Base-by-base conservation (phyloP, 1,284 basidiomycete genomes). In the Wallemia hederae region DNA sequence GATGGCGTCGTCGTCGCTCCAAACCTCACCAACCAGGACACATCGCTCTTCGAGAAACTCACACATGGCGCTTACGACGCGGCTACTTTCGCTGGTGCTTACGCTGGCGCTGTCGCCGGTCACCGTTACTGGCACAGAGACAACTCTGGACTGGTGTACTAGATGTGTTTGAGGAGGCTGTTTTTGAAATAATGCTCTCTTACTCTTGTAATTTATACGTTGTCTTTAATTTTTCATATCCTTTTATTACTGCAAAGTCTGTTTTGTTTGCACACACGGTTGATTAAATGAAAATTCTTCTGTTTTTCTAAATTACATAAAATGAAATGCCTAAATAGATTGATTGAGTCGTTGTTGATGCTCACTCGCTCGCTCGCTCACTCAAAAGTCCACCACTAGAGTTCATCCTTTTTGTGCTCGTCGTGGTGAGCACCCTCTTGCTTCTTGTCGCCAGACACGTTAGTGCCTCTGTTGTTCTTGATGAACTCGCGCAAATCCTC, bases 401-500 rank as follows among this genome's bases (percentile, higher is more conserved):
- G 39, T n/a, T 49, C 39, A n/a, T 49, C 24, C 27, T 33, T 61
- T 49, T 70, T 71, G 58, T 70, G 67, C 67, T 72, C 71, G 62
- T 72, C 70, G 60, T 66, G 66, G 60, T 66, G 66, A 49, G 60
- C 59, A 24, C 63, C 64, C 58, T 68, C 66, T 27, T 66, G 65
- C 24, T 61, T 61, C 15, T 59, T 62, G n/a, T 65, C 65, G 24
- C 59, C 61, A 31, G 31, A 65, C 58, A 59, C 64, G 24, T 29
- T 49, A 61, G 66, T 68, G 73, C 86, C 86, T 74, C 80, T 81
- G 67, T 86, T 76, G 68, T 81, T 77, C 72, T 90, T 81, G 59
- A 91, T 73, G 71, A 89, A 94, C 62, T 85, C 79, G 65, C 87
- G 76, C 63, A 96, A 72, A 67, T 78, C 82, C 73, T 94, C 89